Base-by-base conservation (phyloP, 2,329 filamentous ascomycete genomes). In the Graphiopsis chlorocephala region DNA sequence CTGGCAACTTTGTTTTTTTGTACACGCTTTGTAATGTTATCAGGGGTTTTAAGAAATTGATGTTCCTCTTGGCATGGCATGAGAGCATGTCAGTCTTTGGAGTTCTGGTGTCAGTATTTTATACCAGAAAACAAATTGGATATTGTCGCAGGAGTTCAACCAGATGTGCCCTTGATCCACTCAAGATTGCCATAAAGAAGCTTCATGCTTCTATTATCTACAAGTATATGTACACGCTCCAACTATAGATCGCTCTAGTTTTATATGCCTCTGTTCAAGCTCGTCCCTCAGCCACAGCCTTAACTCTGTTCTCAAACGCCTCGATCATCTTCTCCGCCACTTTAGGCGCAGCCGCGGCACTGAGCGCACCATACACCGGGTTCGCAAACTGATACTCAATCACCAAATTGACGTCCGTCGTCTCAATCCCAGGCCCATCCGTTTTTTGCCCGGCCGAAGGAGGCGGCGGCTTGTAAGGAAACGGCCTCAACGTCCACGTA, bases 281-380 rank as follows among this genome's bases (percentile, higher is more conserved):
- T 3, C 53, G 31, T 35, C 53, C 53, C n/a, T 56, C 53, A 23
- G 53, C 63, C 56, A 92, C 75, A 72, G 85, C 81, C 74, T 81
- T 82, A 6, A 95, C 93, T 73, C 91, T 84, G 78, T 86, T 86
- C 80, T 97, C 93, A 81, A 99, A 99, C 0, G 95, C 94, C 76
- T 91, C 88, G 69, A 98, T 90, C 93, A 99, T 97, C 68, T 90
- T 83, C 4, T 87, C 88, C 1, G 92, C 94, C 68, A 97, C 88
- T 78, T 91, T 92, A 33, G 92, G 90, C 69, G 92, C 92, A 26
- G 95, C 88, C 35, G 91, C 89, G 42, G 88, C 85, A 75, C 93
- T 95, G 74, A 97, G 82, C 23, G 90, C 87, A 48, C 88, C 89
- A 79, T 97, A 96, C 64, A 97, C 76, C n/a, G 93, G 92, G 78